These are phyloP conservation scores for Mycosphaerella sp. DNA, from an alignment of 2,329 filamentous ascomycete species.

Conservation along the genomic window DNA sequence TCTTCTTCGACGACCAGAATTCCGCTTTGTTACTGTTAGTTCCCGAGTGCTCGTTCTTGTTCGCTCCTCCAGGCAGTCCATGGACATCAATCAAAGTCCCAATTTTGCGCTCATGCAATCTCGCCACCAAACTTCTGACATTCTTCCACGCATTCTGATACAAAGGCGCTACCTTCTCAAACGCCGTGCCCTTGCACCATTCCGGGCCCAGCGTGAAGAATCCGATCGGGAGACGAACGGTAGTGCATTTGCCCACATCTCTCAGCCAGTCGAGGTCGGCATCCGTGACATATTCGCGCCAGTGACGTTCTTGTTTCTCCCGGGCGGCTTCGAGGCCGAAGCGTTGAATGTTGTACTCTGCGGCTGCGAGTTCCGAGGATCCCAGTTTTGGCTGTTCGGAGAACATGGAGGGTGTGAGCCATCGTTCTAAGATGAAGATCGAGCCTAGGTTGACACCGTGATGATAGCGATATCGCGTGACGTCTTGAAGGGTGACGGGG, in stretches of 20 bases:
- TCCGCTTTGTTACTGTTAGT: slow-evolving; percentile 47
- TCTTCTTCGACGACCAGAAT: slow-evolving; percentile 43
- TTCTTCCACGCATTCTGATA: slow-evolving; percentile 50
- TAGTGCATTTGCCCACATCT: slow-evolving; percentile 49
- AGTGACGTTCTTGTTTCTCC: slow-evolving; percentile 49
- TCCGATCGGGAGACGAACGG: slow-evolving; percentile 54
- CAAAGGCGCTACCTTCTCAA: slow-evolving; percentile 44
- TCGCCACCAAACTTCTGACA: slow-evolving; percentile 43
- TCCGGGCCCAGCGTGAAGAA: slow-evolving; percentile 51
- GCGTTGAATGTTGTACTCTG: slow-evolving; percentile 42
- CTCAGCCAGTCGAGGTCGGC: slow-evolving; percentile 49
- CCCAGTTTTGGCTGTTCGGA: slow-evolving; percentile 34
- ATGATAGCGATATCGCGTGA: slow-evolving; percentile 53
- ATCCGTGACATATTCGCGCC: slow-evolving; percentile 46
- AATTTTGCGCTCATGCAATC: slow-evolving; percentile 45
- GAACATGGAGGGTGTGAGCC: slow-evolving; percentile 50
- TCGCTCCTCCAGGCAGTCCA: slow-evolving; percentile 53
- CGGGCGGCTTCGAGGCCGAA: slow-evolving; percentile 46
- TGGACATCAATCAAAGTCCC: slow-evolving; percentile 55
- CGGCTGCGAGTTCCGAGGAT: slow-evolving; percentile 49
- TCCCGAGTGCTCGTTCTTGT: slow-evolving; percentile 50
- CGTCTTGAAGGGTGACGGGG: slow-evolving; percentile 36
- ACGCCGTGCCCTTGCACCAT: slow-evolving; percentile 48
- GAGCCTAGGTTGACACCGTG: slow-evolving; percentile 55
- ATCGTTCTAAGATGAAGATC: slow-evolving; percentile 55